Percentiles rank a stretch among this genome's conserved stretches.
phyloP scores from a whole-genome alignment of 2,329 filamentous ascomycete genomes.

The Colletotrichum navitas region DNA sequence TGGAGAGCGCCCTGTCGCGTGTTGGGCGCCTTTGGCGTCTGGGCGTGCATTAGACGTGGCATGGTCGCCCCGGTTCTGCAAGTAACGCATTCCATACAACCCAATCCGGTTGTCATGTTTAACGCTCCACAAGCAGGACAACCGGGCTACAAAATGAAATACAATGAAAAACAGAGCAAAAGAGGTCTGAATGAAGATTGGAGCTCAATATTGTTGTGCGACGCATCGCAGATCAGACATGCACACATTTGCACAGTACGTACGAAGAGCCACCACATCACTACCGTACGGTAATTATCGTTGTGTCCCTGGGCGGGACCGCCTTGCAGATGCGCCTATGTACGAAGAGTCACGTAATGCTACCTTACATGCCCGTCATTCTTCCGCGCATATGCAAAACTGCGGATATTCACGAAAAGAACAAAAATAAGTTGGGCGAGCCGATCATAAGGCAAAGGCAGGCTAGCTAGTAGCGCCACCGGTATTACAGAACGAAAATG shows the following conservation, averaged over 20 bases:
- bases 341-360: neutral
- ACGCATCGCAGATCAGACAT: slow-evolving; percentile 6
- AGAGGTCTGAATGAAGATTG: no score
- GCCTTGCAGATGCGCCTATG: neutral
- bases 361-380: neutral
- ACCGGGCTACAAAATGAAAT: neutral
- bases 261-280: neutral
- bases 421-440: neutral
- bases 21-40: neutral
- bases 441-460: neutral
- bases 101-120: neutral
- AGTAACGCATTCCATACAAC: neutral
- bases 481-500: neutral
- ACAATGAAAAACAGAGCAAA: no score
- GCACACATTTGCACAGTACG: neutral
- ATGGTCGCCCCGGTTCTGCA: neutral
- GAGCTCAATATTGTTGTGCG: no score
- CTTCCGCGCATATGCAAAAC: neutral
- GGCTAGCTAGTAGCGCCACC: no score
- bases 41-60: slow-evolving; percentile 1
- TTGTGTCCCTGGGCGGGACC: no score
- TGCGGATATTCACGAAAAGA: neutral
- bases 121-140: neutral
- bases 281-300: no score
- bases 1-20: neutral